These are phyloP conservation scores for Halenospora varia DNA, from an alignment of 495 filamentous ascomycete genomes.

Conservation along the genomic window DNA sequence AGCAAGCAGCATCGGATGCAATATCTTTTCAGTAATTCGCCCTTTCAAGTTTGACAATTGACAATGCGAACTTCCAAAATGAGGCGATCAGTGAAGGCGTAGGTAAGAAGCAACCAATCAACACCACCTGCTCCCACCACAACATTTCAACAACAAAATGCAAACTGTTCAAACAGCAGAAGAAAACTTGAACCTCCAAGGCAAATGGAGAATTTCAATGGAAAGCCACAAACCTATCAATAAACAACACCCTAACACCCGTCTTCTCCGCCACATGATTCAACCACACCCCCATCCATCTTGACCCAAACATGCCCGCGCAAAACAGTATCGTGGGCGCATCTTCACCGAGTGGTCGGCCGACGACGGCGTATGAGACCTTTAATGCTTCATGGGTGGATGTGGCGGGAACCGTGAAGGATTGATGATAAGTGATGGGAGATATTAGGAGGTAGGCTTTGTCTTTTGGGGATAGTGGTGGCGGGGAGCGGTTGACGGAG, in stretches of 20 bases:
- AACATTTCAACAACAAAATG: not conserved
- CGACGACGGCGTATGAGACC: slow-evolving; percentile 20
- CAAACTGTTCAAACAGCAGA: not conserved
- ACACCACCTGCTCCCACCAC: too few species aligned
- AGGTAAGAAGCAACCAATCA: too few species aligned
- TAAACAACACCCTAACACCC: slow-evolving; percentile 15
- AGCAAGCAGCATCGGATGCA: too few species aligned
- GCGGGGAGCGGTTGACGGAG: too few species aligned
- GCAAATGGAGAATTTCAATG: not conserved
- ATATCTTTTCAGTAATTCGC: too few species aligned
- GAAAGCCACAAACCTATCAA: slow-evolving; percentile 19
- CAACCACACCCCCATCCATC: slow-evolving; percentile 1
- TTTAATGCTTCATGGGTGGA: slow-evolving; percentile 15
- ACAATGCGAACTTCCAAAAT: too few species aligned
- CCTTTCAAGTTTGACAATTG: too few species aligned
- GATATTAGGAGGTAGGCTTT: slow-evolving; percentile 9
- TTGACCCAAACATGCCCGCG: slow-evolving; percentile 16
- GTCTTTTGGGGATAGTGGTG: not conserved
- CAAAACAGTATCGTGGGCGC: slow-evolving; percentile 20
- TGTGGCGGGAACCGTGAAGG: slow-evolving; percentile 16
- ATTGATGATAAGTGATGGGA: slow-evolving; percentile 15
- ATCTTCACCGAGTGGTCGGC: slow-evolving; percentile 8
- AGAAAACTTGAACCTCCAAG: not conserved
- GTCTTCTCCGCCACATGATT: slow-evolving; percentile 14
- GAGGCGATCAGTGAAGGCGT: too few species aligned